These are phyloP conservation scores for Alternaria brassicae DNA, from an alignment of 2,329 filamentous ascomycete species.

Conservation along the genomic window DNA sequence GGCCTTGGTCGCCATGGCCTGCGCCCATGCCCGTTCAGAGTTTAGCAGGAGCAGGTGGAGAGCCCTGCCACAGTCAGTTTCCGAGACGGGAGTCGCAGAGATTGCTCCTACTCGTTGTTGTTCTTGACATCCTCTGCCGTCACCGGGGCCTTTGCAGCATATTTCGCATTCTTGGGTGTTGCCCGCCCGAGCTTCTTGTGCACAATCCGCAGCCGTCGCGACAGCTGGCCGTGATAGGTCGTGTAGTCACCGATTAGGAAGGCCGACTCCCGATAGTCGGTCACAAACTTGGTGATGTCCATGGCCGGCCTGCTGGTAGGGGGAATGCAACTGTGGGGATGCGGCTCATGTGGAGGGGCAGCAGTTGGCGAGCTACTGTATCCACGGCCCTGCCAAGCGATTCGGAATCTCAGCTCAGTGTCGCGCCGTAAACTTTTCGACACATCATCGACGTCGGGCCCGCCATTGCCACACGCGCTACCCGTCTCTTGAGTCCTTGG, in stretches of 20 bases:
- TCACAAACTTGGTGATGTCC: constrained; percentile 88
- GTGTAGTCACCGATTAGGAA: constrained; percentile 89
- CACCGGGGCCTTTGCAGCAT: constrained; percentile 71
- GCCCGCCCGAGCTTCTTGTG: constrained; percentile 85
- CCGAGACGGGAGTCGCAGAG: neutral
- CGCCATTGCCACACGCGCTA: constrained; percentile 20
- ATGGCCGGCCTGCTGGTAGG: constrained; percentile 57
- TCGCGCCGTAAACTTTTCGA: constrained; percentile 34
- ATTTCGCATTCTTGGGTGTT: constrained; percentile 87
- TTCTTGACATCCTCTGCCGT: constrained; percentile 76
- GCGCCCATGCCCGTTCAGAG: constrained; percentile 91
- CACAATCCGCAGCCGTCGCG: constrained; percentile 80
- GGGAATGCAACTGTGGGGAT: constrained; percentile 14
- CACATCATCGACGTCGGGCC: constrained; percentile 22
- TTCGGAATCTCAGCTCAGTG: constrained; percentile 26
- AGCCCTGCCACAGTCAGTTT: constrained; percentile 26
- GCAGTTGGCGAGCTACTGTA: constrained; percentile 22
- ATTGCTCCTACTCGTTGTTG: constrained; percentile 72
- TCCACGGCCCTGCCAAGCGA: constrained; percentile 20
- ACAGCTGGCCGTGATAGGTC: constrained; percentile 80
- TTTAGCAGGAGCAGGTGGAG: constrained; percentile 75
- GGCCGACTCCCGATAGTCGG: constrained; percentile 79
- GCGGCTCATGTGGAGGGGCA: constrained; percentile 29
- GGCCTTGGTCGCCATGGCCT: constrained; percentile 94
- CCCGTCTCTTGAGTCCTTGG: constrained; percentile 11